Evolutionary conservation across 2,329 filamentous ascomycete species (phyloP).

Genomic region (Exophiala sp.): DNA sequence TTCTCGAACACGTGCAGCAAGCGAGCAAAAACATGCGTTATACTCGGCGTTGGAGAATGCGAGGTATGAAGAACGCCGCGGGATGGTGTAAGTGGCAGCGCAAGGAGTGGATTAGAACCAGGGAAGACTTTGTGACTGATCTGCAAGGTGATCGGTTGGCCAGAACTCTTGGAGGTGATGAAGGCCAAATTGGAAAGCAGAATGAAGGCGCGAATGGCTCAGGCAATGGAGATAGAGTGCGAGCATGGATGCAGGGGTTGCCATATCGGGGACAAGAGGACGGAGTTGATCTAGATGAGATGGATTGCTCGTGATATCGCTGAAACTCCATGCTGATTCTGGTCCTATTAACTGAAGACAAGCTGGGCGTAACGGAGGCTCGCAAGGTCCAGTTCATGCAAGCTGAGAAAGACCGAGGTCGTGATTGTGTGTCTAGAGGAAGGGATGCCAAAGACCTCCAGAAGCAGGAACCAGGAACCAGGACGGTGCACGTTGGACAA

Average conservation of each 20-base stretch:
- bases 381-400: no score
- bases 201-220: neutral
- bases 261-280: conserved; percentile 1
- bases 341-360: no score
- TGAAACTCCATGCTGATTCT: no score
- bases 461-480: neutral
- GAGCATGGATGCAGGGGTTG: neutral
- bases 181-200: no score
- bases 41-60: conserved; percentile 8
- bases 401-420: no score
- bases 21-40: conserved; percentile 9
- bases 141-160: conserved; percentile 4
- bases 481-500: neutral
- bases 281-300: neutral
- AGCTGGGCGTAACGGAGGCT: no score
- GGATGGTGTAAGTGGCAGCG: conserved; percentile 13
- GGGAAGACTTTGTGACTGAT: conserved; percentile 8
- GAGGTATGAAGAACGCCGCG: conserved; percentile 7
- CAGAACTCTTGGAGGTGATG: conserved; percentile 1
- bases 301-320: neutral
- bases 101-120: neutral
- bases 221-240: neutral
- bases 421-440: no score
- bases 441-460: no score
- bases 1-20: conserved; percentile 7